These are phyloP conservation scores for Alternaria burnsii DNA, from an alignment of 2,329 filamentous ascomycete genomes.

Conservation along the genomic window DNA sequence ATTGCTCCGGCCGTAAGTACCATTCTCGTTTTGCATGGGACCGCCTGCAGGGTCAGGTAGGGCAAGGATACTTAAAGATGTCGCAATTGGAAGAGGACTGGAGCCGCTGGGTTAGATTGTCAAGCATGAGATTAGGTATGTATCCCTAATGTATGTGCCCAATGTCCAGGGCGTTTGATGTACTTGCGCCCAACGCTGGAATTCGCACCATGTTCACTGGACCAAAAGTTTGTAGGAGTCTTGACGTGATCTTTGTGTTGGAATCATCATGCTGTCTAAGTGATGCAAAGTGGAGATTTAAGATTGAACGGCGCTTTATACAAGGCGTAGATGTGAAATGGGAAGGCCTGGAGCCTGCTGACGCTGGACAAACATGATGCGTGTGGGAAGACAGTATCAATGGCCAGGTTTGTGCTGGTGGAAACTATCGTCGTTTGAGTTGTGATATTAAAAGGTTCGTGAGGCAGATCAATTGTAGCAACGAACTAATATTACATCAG, in stretches of 20 bases:
- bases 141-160: not conserved
- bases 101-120: slow-evolving; percentile 13
- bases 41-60: not conserved
- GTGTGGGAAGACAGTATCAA: no score
- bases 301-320: no score
- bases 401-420: no score
- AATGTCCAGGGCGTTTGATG: slow-evolving; percentile 26
- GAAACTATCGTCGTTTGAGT: not conserved
- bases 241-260: not conserved
- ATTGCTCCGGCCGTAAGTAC: slow-evolving; percentile 22
- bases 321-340: no score
- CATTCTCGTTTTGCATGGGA: slow-evolving; percentile 11
- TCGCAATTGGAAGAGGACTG: slow-evolving; percentile 6
- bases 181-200: not conserved
- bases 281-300: not conserved
- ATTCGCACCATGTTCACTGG: not conserved
- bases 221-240: not conserved
- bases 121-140: not conserved
- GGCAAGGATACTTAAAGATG: slow-evolving; percentile 4
- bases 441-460: not conserved
- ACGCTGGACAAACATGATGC: no score
- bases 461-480: not conserved
- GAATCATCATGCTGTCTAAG: not conserved
- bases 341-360: no score
- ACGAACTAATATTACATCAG: not conserved